Conservation (phyloP, 306 rosid genomes). For the Fagus crenata region DNA sequence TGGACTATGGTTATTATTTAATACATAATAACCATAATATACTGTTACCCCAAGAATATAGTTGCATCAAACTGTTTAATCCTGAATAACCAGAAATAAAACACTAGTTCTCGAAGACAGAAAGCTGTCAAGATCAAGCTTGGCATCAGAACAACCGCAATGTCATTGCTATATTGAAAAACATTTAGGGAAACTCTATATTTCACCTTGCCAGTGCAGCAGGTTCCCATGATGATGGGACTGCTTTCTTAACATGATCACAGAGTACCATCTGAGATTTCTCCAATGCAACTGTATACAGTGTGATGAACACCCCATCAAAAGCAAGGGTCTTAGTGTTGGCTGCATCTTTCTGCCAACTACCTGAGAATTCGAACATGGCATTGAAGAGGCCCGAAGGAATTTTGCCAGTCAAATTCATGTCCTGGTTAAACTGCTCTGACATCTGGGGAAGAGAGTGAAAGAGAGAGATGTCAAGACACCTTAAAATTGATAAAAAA, state of each 20-base stretch:
- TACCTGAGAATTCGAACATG: conserved; percentile 90
- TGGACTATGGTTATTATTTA: background rate
- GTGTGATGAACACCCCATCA: conserved; percentile 91
- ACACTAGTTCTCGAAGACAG: background rate
- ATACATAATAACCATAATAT: background rate
- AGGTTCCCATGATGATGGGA: conserved; percentile 93
- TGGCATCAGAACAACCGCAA: conserved; percentile 5
- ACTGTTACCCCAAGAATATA: background rate
- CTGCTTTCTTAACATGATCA: conserved; percentile 70
- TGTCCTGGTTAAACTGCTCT: conserved; percentile 95
- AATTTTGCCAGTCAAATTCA: conserved; percentile 84
- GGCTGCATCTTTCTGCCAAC: conserved; percentile 99
- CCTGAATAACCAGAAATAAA: background rate
- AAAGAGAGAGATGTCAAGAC: conserved; percentile 1
- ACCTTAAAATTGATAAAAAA: background rate
- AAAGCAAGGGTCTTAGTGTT: conserved; percentile 85
- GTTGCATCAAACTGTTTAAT: background rate
- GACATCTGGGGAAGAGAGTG: conserved; percentile 72
- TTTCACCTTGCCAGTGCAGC: conserved; percentile 85
- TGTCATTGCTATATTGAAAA: conserved; percentile 5
- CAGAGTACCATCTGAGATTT: conserved; percentile 85
- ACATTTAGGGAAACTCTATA: conserved; percentile 21
- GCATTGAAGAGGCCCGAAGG: conserved; percentile 95
- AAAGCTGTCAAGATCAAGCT: conserved; percentile 6
- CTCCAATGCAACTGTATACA: conserved; percentile 87